Evolutionary conservation across 495 filamentous ascomycete species (phyloP).

Genomic region (Aspergillus campestris): DNA sequence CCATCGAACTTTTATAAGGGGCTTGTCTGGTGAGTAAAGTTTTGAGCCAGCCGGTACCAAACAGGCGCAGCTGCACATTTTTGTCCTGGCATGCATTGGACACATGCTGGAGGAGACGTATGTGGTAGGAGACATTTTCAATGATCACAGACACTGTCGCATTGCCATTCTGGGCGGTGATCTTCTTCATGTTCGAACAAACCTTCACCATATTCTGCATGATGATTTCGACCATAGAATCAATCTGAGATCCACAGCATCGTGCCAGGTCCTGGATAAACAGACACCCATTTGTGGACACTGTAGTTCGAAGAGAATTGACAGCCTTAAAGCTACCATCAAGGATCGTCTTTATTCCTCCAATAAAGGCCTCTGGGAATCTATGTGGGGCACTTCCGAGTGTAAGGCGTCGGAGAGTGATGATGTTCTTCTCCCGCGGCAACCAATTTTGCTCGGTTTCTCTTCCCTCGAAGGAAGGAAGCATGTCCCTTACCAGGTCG

Average conservation of each 20-base stretch:
- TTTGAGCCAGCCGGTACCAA: conserved; percentile 73
- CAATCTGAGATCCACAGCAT: conserved; percentile 66
- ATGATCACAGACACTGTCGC: conserved; percentile 67
- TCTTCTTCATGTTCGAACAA: conserved; percentile 81
- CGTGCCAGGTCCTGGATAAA: conserved; percentile 80
- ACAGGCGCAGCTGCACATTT: conserved; percentile 75
- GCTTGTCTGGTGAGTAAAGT: conserved; percentile 70
- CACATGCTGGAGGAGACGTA: conserved; percentile 75
- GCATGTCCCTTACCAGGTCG: conserved; percentile 73
- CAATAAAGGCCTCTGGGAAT: conserved; percentile 58
- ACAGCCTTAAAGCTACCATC: conserved; percentile 88
- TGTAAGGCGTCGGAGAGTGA: conserved; percentile 65
- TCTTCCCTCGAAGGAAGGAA: conserved; percentile 72
- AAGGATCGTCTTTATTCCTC: conserved; percentile 60
- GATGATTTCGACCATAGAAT: conserved; percentile 83
- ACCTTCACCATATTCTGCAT: conserved; percentile 86
- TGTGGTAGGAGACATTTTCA: conserved; percentile 64
- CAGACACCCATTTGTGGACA: conserved; percentile 76
- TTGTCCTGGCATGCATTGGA: conserved; percentile 77
- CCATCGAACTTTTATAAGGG: conserved; percentile 69
- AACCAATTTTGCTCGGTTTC: conserved; percentile 90
- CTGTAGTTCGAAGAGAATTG: conserved; percentile 78
- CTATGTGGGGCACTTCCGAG: conserved; percentile 79
- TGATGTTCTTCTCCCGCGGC: conserved; percentile 68
- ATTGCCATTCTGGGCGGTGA: conserved; percentile 72